These are phyloP conservation scores for Balakata baccata DNA, from an alignment of 345 rosid genomes.

Conservation along the genomic window DNA sequence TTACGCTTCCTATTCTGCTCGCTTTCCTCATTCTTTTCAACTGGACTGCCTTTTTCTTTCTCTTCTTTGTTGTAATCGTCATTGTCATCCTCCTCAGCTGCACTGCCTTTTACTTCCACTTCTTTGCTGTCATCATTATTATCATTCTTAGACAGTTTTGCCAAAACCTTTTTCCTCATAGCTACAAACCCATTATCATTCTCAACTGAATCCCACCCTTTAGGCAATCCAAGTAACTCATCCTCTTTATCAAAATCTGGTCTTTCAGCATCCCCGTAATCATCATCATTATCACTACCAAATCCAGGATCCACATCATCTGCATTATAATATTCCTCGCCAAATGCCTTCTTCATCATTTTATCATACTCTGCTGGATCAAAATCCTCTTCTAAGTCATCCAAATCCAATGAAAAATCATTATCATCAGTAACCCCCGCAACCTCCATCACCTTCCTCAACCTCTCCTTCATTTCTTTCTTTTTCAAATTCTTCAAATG, in stretches of 20 bases:
- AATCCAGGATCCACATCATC: slow-evolving; percentile 55
- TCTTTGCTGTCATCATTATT: slow-evolving; percentile 8
- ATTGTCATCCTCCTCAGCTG: slow-evolving; percentile 20
- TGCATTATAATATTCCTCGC: slow-evolving; percentile 56
- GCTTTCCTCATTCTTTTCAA: slow-evolving; percentile 39
- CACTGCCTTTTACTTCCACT: slow-evolving; percentile 13
- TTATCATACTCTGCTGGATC: slow-evolving; percentile 74
- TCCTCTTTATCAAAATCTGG: slow-evolving; percentile 87
- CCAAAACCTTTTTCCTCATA: slow-evolving; percentile 49
- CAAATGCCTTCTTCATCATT: slow-evolving; percentile 70
- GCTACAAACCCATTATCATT: slow-evolving; percentile 50
- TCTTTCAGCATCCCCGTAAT: slow-evolving; percentile 48
- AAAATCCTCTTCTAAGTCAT: slow-evolving; percentile 65
- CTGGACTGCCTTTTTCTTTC: slow-evolving; percentile 12
- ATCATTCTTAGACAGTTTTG: slow-evolving; percentile 34
- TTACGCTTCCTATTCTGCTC: slow-evolving; percentile 69
- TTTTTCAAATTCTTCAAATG: slow-evolving; percentile 85
- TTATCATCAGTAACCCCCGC: slow-evolving; percentile 62
- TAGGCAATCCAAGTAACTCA: slow-evolving; percentile 75
- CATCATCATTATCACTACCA: slow-evolving; percentile 45
- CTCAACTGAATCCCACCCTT: slow-evolving; percentile 56
- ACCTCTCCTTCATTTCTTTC: slow-evolving; percentile 73
- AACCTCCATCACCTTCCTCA: slow-evolving; percentile 59
- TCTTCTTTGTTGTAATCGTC: slow-evolving; percentile 15
- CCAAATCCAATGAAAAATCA: slow-evolving; percentile 34